A percentile compares a stretch with the other conserved stretches of the same genome.
These are phyloP conservation scores for Ogataea zsoltii DNA, from an alignment of 805 yeast species.

Conservation along the genomic window DNA sequence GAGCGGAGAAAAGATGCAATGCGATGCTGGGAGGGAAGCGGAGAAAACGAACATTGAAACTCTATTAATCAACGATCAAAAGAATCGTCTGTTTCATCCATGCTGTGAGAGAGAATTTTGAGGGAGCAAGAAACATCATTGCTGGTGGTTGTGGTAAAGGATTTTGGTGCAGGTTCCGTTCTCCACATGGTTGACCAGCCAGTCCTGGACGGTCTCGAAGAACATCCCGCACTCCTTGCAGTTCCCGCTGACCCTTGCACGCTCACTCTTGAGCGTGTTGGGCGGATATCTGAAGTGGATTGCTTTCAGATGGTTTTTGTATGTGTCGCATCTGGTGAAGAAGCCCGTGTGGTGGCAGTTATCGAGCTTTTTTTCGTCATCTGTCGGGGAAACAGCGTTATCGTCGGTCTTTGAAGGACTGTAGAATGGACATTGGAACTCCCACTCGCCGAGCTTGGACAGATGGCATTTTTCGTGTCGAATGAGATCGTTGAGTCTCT, in stretches of 20 bases:
- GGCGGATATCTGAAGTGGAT: slow-evolving; percentile 86
- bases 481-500: slow-evolving; percentile 81
- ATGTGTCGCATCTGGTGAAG: slow-evolving; percentile 88
- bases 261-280: slow-evolving; percentile 79
- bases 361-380: slow-evolving; percentile 6
- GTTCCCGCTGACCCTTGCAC: slow-evolving; percentile 65
- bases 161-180: slow-evolving; percentile 38
- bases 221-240: slow-evolving; percentile 74
- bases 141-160: background rate
- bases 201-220: slow-evolving; percentile 71
- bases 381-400: slow-evolving; percentile 26
- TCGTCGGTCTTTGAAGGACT: slow-evolving; percentile 27
- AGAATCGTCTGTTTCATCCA: too few relatives aligned
- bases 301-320: slow-evolving; percentile 86
- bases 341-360: slow-evolving; percentile 80
- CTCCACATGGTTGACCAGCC: slow-evolving; percentile 78
- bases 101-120: too few relatives aligned
- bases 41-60: too few relatives aligned
- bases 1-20: too few relatives aligned
- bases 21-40: too few relatives aligned
- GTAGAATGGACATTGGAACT: slow-evolving; percentile 81
- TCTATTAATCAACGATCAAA: too few relatives aligned
- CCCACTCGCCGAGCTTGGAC: slow-evolving; percentile 67
- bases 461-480: slow-evolving; percentile 87
- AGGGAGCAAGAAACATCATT: too few relatives aligned